A percentile compares a stretch with the other conserved stretches of the same genome.
These are phyloP conservation scores for Syzygium malaccense DNA, from an alignment of 441 rosid species.

Conservation along the genomic window DNA sequence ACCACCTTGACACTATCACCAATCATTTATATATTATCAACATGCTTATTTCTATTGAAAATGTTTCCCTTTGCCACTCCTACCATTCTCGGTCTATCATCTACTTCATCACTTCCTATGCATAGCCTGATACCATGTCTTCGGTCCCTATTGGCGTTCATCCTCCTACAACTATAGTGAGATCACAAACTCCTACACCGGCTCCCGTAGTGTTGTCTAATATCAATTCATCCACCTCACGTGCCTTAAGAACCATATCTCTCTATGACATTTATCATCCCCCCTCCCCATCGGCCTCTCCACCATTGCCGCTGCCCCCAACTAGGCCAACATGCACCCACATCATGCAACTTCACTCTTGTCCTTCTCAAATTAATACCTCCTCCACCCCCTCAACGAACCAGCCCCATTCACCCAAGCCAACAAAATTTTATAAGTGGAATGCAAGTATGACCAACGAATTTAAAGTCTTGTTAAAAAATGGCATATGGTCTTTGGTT, in stretches of 20 bases:
- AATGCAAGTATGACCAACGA: neutral
- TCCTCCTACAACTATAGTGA: neutral
- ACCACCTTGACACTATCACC: neutral
- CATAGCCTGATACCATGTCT: neutral
- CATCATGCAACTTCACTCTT: neutral
- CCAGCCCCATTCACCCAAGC: neutral
- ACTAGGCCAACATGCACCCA: neutral
- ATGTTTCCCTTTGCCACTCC: neutral
- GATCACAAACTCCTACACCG: neutral
- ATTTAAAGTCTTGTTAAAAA: neutral
- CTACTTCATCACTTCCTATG: neutral
- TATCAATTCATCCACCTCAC: neutral
- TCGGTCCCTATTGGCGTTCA: neutral
- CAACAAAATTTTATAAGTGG: neutral
- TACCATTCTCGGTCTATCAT: neutral
- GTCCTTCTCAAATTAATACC: neutral
- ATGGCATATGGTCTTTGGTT: neutral
- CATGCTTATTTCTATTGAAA: neutral
- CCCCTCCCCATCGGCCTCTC: neutral
- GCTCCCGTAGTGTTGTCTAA: neutral
- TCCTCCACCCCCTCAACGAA: neutral
- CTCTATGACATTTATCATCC: neutral
- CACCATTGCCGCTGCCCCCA: rapidly evolving
- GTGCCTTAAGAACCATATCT: neutral
- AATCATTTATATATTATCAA: neutral